Base-by-base conservation (phyloP, 1,139 yeast genomes). In the Magnusiomyces fungicola region DNA sequence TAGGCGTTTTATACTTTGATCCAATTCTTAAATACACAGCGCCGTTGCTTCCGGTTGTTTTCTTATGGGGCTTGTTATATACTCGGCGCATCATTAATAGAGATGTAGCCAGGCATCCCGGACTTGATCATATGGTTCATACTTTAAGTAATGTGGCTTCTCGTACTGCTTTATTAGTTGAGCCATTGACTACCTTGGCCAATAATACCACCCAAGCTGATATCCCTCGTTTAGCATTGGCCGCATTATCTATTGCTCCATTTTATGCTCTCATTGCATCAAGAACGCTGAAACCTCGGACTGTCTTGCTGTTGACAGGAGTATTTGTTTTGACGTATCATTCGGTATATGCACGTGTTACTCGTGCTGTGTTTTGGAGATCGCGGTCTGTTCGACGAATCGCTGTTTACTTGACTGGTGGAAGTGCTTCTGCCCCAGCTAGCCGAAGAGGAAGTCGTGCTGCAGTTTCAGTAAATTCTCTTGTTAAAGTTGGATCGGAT, bases 111-210 rank as follows among this genome's bases (percentile, higher is more conserved):
- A 71, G 73, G 45, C 80, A 81, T 55, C 95, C 97, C 3, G 86
- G 96, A 0, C 71, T 92, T 55, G 97, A 92, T 64, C 94, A 88
- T 55, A 86, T 89, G 47, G 83, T 90, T n/a, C 88, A 81, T 55
- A 78, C 86, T 9, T 75, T 92, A 62, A 80, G 92, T 3, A 76
- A 83, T 36, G 81, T 89, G 1, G 80, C 89, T 50, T 74, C 83
- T 48, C 81, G 90, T 60, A 80, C 87, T 21, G 95, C 88, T 59
- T 69, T 88, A 64, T 72, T 90, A 50, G 70, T 89, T 50, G 75
- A 81, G 41, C 97, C 98, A 16, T 71, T 90, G 46, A 81, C 92
- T 1, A 71, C 82, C 14, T 70, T 86, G 55, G 38, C 38, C 22
- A 34, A 34, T 23, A 78, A 81, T 14, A 59, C 89, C 56, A 81